A percentile compares a stretch with the other conserved stretches of the same genome.
Evolutionary conservation across 1,284 basidiomycete species (phyloP).

Genomic region (Lignosus rhinocerotis): DNA sequence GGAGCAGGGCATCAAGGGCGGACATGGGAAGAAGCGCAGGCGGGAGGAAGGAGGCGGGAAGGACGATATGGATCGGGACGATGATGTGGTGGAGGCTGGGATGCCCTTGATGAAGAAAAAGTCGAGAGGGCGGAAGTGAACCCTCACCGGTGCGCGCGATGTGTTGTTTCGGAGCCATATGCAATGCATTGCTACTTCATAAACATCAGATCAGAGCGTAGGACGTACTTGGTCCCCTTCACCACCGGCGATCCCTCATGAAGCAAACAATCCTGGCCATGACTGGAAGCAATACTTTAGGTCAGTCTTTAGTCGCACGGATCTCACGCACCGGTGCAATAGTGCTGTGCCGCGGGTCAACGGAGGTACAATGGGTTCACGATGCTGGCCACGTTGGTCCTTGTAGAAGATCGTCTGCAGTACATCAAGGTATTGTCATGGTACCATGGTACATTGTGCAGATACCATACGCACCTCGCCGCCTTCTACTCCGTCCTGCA

Average conservation of each 20-base stretch:
- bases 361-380: constrained; percentile 56
- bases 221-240: constrained; percentile 73
- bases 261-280: constrained; percentile 73
- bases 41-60: constrained; percentile 50
- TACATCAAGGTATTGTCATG: neutral
- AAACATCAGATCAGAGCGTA: constrained; percentile 80
- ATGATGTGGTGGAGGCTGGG: constrained; percentile 83
- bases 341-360: constrained; percentile 69
- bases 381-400: constrained; percentile 49
- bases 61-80: constrained; percentile 83
- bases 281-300: constrained; percentile 40
- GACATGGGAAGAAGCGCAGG: constrained; percentile 50
- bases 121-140: constrained; percentile 29
- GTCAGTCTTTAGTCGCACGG: neutral
- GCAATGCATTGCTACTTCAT: constrained; percentile 32
- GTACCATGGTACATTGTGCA: neutral
- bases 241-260: constrained; percentile 75
- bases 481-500: constrained; percentile 71
- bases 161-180: neutral
- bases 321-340: constrained; percentile 59
- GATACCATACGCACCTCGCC: constrained; percentile 55
- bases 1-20: constrained; percentile 55
- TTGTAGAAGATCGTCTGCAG: constrained; percentile 72
- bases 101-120: constrained; percentile 56
- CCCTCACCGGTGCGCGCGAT: neutral